Evolutionary conservation across 257 asterid species (phyloP).

Genomic region (Solanum piurae): DNA sequence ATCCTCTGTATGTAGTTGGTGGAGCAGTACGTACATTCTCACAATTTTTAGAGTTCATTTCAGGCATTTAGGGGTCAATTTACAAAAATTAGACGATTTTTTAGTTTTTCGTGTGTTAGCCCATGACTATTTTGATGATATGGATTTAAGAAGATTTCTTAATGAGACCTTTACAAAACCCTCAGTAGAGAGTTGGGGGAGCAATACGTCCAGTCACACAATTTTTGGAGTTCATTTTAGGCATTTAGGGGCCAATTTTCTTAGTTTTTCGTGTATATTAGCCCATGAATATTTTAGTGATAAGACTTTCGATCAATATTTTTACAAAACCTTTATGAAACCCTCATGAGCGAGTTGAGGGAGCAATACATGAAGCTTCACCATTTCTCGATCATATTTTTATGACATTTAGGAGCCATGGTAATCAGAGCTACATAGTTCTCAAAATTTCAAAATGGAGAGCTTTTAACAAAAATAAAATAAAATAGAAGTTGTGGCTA

Average conservation of each 20-base stretch:
- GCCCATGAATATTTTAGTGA: too few relatives aligned
- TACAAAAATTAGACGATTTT: too few relatives aligned
- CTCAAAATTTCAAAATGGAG: not conserved
- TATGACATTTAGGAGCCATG: not conserved
- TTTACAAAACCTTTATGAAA: not conserved
- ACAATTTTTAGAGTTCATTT: too few relatives aligned
- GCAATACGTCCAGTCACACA: not conserved
- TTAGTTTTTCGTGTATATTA: too few relatives aligned
- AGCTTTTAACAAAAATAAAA: not conserved
- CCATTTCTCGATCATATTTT: not conserved
- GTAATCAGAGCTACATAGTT: not conserved
- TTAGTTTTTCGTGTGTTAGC: too few relatives aligned
- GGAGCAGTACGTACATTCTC: too few relatives aligned
- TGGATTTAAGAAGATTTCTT: accelerated
- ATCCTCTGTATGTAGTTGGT: too few relatives aligned
- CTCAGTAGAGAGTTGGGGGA: not conserved
- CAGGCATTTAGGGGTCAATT: too few relatives aligned
- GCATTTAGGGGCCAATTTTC: not conserved
- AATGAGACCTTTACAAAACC: not conserved
- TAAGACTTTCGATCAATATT: accelerated
- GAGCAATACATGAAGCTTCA: not conserved
- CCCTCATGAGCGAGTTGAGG: not conserved
- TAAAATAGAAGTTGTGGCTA: not conserved
- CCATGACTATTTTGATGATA: not conserved
- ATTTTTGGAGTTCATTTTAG: too few relatives aligned